Base-by-base conservation (phyloP, 305 asterid species). In the Euphrasia arctica region DNA sequence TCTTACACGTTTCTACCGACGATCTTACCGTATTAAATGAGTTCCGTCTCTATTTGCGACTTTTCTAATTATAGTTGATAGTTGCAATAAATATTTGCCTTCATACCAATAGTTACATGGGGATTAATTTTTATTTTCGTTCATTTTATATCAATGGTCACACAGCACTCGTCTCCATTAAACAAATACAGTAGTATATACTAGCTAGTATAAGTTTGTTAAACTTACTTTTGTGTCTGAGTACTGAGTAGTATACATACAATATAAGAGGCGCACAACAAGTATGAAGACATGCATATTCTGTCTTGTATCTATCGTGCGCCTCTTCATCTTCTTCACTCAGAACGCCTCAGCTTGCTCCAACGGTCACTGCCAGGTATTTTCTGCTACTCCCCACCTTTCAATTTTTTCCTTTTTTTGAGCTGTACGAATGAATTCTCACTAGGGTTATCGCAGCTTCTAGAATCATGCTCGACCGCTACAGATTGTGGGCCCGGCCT, bases 401-500 rank as follows among this genome's bases (percentile, higher is more conserved):
- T 79, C 71, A 32, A 52, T 56, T 66, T 66, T 54, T 54, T 0
- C 22, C 4, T 0, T 25, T 25, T 8, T 22, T 54, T 68, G 45
- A 64, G 68, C 77, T 75, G 52, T 36, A 5, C 1, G 9, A 3
- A 32, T 32, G 78, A 77, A 57, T 52, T 52, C 58, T 68, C 43
- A 42, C 9, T 4, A 41, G 48, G 6, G 28, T 63, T 58, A 51
- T 67, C 65, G 66, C 95, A 92, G 97, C 82, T 87, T 72, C 81
- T 79, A 28, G 87, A 88, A 32, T 80, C 92, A 5, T 90, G 96
- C 69, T 76, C 90, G 39, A 39, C 92, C 54, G 74, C 94, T 36
- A 78, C 81, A 41, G 96, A 92, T 64, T 92, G 96, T 72, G 95
- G 89, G 60, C 63, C 79, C 43, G 82, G 92, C 66, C 85, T 92